Evolutionary conservation across 2,329 filamentous ascomycete genomes (phyloP).

Genomic region (Fusarium oligoseptatum): DNA sequence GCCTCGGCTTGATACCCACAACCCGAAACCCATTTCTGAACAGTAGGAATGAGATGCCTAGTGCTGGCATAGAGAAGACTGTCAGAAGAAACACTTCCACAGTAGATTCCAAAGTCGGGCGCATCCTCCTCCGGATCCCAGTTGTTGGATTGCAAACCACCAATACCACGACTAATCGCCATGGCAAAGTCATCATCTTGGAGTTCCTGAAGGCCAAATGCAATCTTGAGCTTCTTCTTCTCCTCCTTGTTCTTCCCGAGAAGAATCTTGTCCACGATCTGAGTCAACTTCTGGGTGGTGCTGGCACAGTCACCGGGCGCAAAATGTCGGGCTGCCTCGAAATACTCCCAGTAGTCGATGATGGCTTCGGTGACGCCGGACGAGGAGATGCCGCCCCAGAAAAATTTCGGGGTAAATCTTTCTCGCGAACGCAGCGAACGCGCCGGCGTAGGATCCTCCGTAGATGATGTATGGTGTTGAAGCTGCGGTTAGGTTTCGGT

Average conservation of each 20-base stretch:
- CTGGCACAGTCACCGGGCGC: slow-evolving; percentile 72
- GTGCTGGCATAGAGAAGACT: slow-evolving; percentile 58
- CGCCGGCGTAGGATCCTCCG: slow-evolving; percentile 87
- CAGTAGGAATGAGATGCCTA: slow-evolving; percentile 50
- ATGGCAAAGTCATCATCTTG: slow-evolving; percentile 63
- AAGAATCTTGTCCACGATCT: slow-evolving; percentile 66
- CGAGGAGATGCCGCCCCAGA: slow-evolving; percentile 83
- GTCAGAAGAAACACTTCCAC: slow-evolving; percentile 59
- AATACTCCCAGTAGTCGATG: slow-evolving; percentile 79
- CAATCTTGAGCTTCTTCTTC: slow-evolving; percentile 60
- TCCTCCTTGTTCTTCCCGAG: slow-evolving; percentile 55
- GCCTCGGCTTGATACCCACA: slow-evolving; percentile 58
- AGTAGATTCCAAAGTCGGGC: slow-evolving; percentile 61
- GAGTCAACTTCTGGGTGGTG: slow-evolving; percentile 69
- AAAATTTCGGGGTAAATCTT: slow-evolving; percentile 84
- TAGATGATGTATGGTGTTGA: slow-evolving; percentile 82
- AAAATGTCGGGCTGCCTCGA: slow-evolving; percentile 63
- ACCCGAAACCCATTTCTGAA: slow-evolving; percentile 55
- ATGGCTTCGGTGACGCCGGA: slow-evolving; percentile 85
- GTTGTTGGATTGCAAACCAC: slow-evolving; percentile 62
- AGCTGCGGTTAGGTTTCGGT: slow-evolving; percentile 74
- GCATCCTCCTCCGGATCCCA: slow-evolving; percentile 65
- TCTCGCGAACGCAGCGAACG: slow-evolving; percentile 81
- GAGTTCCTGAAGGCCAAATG: slow-evolving; percentile 62
- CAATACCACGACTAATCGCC: slow-evolving; percentile 57